A percentile compares a stretch with the other conserved stretches of the same genome.
phyloP scores from a whole-genome alignment of 106 monocot genomes.

The Posidonia australis region DNA sequence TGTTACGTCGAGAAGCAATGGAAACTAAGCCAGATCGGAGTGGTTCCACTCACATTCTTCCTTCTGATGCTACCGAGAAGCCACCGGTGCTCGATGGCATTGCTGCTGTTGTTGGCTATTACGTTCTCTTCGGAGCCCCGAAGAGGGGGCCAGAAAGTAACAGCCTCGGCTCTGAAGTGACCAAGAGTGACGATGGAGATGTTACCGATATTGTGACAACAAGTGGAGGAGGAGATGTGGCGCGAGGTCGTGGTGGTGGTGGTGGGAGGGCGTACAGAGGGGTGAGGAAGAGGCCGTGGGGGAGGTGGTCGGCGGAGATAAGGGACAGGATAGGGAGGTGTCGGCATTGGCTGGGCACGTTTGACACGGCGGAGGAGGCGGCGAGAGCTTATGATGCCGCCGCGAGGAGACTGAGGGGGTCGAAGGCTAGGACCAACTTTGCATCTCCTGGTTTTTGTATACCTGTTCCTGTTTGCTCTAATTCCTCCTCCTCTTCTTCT shows the following conservation, averaged over 20 bases:
- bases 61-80: background rate
- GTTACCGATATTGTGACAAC: background rate
- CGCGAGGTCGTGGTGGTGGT: background rate
- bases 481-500: background rate
- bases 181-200: background rate
- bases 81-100: slow-evolving; percentile 10
- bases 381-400: slow-evolving; percentile 33
- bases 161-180: background rate
- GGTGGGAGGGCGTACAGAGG: slow-evolving; percentile 16
- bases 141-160: background rate
- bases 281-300: slow-evolving; percentile 36
- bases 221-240: background rate
- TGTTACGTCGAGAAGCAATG: too few relatives aligned
- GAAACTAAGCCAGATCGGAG: background rate
- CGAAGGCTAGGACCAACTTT: slow-evolving; percentile 35
- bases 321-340: slow-evolving; percentile 32
- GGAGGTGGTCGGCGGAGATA: slow-evolving; percentile 41
- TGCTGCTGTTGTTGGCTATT: slow-evolving; percentile 8
- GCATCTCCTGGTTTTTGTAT: slow-evolving; percentile 10
- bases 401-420: slow-evolving; percentile 19
- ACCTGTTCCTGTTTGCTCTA: slow-evolving; percentile 2
- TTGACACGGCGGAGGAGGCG: slow-evolving; percentile 35
- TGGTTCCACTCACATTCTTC: background rate
- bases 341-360: slow-evolving; percentile 37
- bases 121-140: slow-evolving; percentile 9